Evolutionary conservation across 495 filamentous ascomycete genomes (phyloP), one percentile per base, ranked within the genome.

Genomic region (Aspergillus sclerotiicarbonarius): DNA sequence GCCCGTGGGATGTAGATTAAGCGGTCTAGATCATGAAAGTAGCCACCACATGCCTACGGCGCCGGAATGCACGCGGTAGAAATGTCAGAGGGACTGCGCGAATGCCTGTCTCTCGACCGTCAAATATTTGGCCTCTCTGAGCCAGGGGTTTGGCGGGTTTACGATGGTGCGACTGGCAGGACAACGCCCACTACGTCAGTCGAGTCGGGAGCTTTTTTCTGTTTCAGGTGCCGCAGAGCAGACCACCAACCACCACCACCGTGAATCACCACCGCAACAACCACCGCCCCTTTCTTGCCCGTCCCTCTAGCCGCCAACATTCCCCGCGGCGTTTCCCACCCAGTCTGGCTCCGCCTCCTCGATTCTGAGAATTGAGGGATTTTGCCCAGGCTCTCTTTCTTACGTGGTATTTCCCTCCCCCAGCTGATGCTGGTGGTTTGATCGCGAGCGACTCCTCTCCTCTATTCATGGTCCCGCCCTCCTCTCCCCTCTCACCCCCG

Each of bases 401-500:
- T 25, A 9, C 6, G 44, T 43, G 25, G 9, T 4, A 10, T 35
- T 15, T 33, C 39, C 25, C 32, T 18, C 13, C n/a, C 49, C 33
- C 33, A 49, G 35, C 32, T 39, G 16, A 39, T 37, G 67, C 64
- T 69, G 65, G 65, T 68, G 63, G 63, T 65, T 59, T 61, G 62
- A 61, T 60, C 64, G 60, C 63, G 52, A 56, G 61, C 58, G 58
- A 56, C 53, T 32, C 47, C 12, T 20, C 25, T 41, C 37, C 37
- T n/a, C n/a, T 21, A 60, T 69, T 62, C 61, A 77, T 76, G 75
- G 66, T 76, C 70, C 67, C 67, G 61, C 72, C 66, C 67, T 67
- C 66, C 65, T 58, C 61, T 57, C 62, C 52, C 63, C 59, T 58
- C 60, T 58, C 60, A 50, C 59, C 57, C 53, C 57, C 54, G 37